A percentile compares a stretch with the other conserved stretches of the same genome.
Conservation (phyloP, 2,329 filamentous ascomycete genomes). For the Colletotrichum horii region DNA sequence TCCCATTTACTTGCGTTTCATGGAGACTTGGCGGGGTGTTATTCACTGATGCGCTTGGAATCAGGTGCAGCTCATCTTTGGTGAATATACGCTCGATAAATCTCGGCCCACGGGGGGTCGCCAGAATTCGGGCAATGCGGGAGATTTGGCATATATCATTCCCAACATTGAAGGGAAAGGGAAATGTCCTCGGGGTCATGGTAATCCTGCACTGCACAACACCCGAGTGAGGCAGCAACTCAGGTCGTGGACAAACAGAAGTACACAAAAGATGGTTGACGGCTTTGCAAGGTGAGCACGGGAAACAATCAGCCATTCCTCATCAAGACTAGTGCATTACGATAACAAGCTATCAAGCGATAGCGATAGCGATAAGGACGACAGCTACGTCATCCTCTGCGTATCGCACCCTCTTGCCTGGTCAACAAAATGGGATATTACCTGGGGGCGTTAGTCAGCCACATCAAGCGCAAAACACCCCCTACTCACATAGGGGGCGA, state of each 20-base stretch:
- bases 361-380: constrained; percentile 16
- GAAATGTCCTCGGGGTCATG: constrained; percentile 50
- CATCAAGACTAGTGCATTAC: neutral
- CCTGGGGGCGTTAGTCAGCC: too few species aligned
- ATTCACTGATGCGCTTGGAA: constrained; percentile 17
- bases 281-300: neutral
- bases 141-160: constrained; percentile 78
- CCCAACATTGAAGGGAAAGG: constrained; percentile 71
- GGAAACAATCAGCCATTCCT: neutral
- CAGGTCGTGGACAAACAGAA: neutral
- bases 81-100: constrained; percentile 56
- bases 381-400: constrained; percentile 9
- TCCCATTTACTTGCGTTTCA: neutral
- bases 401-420: neutral
- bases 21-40: neutral
- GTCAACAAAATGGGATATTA: neutral
- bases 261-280: neutral
- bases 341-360: neutral
- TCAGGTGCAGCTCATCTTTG: constrained; percentile 38
- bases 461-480: too few species aligned
- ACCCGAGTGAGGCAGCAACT: neutral
- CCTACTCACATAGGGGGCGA: too few species aligned
- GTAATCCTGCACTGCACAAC: neutral
- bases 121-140: constrained; percentile 67
- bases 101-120: constrained; percentile 40